Conservation (phyloP, 108 stramenopile genomes). For the Cyclostephanos invisitatus region DNA sequence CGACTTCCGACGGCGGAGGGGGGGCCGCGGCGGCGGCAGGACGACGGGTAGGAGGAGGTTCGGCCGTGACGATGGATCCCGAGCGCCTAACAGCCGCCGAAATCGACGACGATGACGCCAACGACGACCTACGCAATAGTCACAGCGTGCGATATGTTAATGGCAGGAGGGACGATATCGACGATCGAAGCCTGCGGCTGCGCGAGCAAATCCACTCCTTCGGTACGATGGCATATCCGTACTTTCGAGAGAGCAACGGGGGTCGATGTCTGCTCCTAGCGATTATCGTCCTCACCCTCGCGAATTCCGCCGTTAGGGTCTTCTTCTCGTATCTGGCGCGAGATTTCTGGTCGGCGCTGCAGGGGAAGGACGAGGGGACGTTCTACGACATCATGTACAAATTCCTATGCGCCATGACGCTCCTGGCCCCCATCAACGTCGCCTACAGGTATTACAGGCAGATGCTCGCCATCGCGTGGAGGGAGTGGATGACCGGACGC, state of each 20-base stretch:
- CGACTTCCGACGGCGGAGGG: background rate
- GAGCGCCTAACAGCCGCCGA: background rate
- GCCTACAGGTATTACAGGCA: constrained; percentile 65
- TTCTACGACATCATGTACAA: constrained; percentile 58
- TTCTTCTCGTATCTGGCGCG: constrained; percentile 76
- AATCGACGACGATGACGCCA: background rate
- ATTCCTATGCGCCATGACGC: constrained; percentile 55
- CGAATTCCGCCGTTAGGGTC: constrained; percentile 74
- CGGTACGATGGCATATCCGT: constrained; percentile 50
- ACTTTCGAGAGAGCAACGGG: constrained; percentile 44
- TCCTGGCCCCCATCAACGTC: constrained; percentile 77
- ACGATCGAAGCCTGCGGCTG: background rate
- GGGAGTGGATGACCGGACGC: constrained; percentile 85
- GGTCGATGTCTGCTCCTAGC: constrained; percentile 47
- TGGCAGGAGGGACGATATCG: background rate
- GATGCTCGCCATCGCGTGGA: constrained; percentile 62
- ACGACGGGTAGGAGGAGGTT: too few species aligned
- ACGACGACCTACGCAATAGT: background rate
- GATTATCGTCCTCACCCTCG: constrained; percentile 64
- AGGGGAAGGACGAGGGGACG: constrained; percentile 59
- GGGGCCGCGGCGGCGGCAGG: too few species aligned
- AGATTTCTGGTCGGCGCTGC: constrained; percentile 79
- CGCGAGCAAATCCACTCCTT: constrained; percentile 45
- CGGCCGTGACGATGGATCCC: too few species aligned
- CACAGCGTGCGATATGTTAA: too few species aligned